Conservation (phyloP, 345 rosid genomes). For the Populus nigra region DNA sequence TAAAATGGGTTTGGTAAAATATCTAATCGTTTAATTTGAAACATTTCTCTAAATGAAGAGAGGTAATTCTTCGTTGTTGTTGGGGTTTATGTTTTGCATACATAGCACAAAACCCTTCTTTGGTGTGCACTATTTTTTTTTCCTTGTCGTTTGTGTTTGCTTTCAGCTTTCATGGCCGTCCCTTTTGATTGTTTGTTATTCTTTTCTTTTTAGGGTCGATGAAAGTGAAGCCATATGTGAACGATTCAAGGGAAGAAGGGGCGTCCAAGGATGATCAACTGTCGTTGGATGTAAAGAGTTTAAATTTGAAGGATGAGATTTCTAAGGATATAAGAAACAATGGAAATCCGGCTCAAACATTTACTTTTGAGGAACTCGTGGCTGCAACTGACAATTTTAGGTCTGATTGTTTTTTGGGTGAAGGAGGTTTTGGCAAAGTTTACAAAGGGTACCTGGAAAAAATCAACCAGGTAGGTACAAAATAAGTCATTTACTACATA, state of each 20-base stretch:
- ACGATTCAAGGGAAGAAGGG: conserved; percentile 34
- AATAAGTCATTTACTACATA: background rate
- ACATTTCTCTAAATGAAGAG: background rate
- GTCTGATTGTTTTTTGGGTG: conserved; percentile 65
- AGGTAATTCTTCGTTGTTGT: background rate
- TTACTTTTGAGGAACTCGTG: conserved; percentile 58
- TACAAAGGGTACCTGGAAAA: conserved; percentile 59
- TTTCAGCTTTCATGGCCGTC: conserved; percentile 10
- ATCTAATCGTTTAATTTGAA: background rate
- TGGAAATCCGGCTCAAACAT: conserved; percentile 42
- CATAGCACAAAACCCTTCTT: conserved; percentile 15
- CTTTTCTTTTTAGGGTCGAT: conserved; percentile 35
- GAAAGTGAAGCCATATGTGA: conserved; percentile 42
- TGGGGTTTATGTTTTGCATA: conserved; percentile 1
- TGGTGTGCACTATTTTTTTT: background rate
- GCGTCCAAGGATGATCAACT: conserved; percentile 43
- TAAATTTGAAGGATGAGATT: conserved; percentile 44
- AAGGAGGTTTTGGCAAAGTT: conserved; percentile 91
- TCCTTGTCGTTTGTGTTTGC: conserved; percentile 17
- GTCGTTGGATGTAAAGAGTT: conserved; percentile 43
- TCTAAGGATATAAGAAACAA: conserved; percentile 28
- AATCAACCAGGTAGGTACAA: conserved; percentile 48
- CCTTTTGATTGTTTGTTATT: background rate
- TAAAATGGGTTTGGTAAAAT: background rate
- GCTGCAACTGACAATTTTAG: conserved; percentile 63